Percentiles rank a stretch among this genome's conserved stretches.
Conservation (phyloP, 306 rosid species). For the Nissolia schottii region DNA sequence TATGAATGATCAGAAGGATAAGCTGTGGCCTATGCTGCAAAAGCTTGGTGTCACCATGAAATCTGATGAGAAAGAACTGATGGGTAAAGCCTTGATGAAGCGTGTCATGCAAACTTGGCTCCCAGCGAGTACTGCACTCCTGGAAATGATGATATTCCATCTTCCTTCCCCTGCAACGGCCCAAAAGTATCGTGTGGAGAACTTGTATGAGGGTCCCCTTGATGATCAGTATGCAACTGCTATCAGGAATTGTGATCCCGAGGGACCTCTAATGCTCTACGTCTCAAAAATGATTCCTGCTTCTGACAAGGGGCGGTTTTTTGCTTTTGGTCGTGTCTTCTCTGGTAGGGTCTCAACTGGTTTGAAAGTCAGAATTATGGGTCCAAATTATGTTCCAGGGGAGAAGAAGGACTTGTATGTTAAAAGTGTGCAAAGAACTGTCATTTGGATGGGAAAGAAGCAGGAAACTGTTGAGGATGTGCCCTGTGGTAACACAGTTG, state of each 20-base stretch:
- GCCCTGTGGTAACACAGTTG: constrained; percentile 56
- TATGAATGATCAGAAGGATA: constrained; percentile 62
- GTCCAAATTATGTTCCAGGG: constrained; percentile 2
- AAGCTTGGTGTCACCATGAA: neutral
- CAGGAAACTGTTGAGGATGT: constrained; percentile 10
- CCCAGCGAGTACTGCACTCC: constrained; percentile 51
- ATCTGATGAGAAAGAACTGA: constrained; percentile 16
- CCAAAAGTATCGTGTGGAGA: constrained; percentile 65
- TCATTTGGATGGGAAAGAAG: neutral
- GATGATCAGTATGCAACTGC: constrained; percentile 38
- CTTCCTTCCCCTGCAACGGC: constrained; percentile 62
- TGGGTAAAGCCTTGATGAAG: constrained; percentile 24
- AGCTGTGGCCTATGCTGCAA: constrained; percentile 52
- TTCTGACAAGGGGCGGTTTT: constrained; percentile 1
- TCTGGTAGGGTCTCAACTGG: neutral
- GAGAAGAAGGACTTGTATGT: constrained; percentile 5
- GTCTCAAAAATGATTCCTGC: constrained; percentile 16
- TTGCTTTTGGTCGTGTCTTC: neutral
- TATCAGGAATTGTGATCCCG: constrained; percentile 23
- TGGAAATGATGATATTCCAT: constrained; percentile 78
- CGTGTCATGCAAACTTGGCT: constrained; percentile 39
- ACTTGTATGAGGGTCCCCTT: constrained; percentile 67
- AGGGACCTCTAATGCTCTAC: constrained; percentile 34
- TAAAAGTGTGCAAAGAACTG: neutral
- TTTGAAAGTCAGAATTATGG: constrained; percentile 4